Evolutionary conservation across 2,329 filamentous ascomycete genomes (phyloP), one percentile per base, ranked within the genome.

Genomic region (Calonectria honghensis): DNA sequence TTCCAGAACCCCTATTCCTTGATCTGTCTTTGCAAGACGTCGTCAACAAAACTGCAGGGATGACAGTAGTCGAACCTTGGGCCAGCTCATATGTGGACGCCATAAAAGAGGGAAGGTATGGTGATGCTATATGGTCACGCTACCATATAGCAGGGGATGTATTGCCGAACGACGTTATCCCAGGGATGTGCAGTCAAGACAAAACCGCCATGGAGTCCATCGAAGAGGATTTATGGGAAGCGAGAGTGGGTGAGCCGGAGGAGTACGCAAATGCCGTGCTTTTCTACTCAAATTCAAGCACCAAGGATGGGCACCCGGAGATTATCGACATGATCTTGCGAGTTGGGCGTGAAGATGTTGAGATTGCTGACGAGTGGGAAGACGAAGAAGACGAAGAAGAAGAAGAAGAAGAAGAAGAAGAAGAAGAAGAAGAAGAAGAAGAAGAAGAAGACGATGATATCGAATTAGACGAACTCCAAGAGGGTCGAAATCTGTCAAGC

Each of bases 71-170:
- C 18, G 54, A 59, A 16, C 54, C 54, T n/a, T 59, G 54, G 54
- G 32, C 54, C 13, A 59, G 31, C n/a, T n/a, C 16, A 37, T 59
- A 59, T 59, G 31, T 59, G 20, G 10, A 13, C 20, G 54, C 54
- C 10, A 59, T 35, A 37, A 37, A 59, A 3, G 54, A 59, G 14
- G 32, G 54, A 59, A 27, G 54, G 18, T 59, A 31, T 37, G 54
- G 54, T 7, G 54, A 59, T 37, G 54, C 54, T 20, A 24, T 59
- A 27, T 59, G 54, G 54, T 18, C 54, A 6, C 54, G 54, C 7
- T 59, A 59, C 31, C 54, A 37, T n/a, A 59, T 59, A 24, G 16
- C 2, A 11, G 54, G 54, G 16, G 54, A 37, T 13, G 54, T 59
- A 18, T 16, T 31, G 50, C 27, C 27, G 13, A 52, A 52, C 24